Evolutionary conservation across 176 grass and related monocot genomes (phyloP), one percentile per base, ranked within the genome.

Genomic region (Aechmea fasciata): DNA sequence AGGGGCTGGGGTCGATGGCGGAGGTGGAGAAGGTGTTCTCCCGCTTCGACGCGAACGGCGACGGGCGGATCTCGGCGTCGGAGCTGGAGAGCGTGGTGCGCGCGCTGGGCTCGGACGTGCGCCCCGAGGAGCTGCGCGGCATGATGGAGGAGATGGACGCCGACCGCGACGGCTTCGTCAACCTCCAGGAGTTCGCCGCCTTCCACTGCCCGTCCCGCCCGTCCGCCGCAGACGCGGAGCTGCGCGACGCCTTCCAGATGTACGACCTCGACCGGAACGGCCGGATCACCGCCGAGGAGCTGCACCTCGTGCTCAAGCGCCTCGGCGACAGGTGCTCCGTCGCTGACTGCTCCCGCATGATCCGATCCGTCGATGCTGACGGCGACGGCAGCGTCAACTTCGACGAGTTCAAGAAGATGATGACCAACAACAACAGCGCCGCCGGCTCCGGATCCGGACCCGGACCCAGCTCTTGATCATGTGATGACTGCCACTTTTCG

Each of bases 321-420:
- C 83, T 99, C 57, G 94, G 89, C 2, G 80, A 93, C 24, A 81
- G 72, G 0, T 86, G 84, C 75, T 70, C 69, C 49, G 18, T 78
- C 49, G 72, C 83, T 50, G 89, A 99, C 10, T 99, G 89, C 69
- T 68, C 81, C 11, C 7, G 79, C 63, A 99, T 99, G 94, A 90
- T 99, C 63, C 63, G 72, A 33, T 75, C 77, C 23, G 94, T 99
- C 11, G 89, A 90, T 48, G 33, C 70, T 3, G 89, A 93, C n/a
- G 89, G 94, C 47, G 94, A 99, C 50, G 89, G 84, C 0, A 84
- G 51, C 78, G 94, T 99, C 26, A 86, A 66, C 0, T 99, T 90
- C 73, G 79, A 99, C 29, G 89, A 88, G 71, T 99, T 99, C 75
- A 99, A 91, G 73, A 93, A 79, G 72, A 93, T 99, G 94, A 93